Percentiles rank a stretch among this genome's conserved stretches.
Conservation (phyloP, 805 yeast species). For the Candida tallmaniae region DNA sequence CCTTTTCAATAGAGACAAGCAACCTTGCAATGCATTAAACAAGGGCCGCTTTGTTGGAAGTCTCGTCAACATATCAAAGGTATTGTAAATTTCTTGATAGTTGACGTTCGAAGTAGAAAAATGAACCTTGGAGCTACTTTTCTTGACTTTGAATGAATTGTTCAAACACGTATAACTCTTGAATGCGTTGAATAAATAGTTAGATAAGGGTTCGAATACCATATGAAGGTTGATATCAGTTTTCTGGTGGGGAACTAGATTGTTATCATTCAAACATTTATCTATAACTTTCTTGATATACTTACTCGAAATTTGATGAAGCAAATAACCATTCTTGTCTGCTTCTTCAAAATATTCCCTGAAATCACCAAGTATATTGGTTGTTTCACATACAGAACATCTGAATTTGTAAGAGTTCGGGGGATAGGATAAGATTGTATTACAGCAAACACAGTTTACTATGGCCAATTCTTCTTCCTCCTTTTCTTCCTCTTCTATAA, state of each 20-base stretch:
- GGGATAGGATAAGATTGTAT: conserved; percentile 28
- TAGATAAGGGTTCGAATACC: conserved; percentile 48
- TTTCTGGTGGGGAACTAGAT: conserved; percentile 9
- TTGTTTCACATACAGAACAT: conserved; percentile 61
- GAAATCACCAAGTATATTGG: conserved; percentile 24
- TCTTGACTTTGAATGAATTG: conserved; percentile 46
- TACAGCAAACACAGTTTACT: conserved; percentile 36
- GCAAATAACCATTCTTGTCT: not conserved
- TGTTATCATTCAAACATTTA: conserved; percentile 22
- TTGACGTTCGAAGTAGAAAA: conserved; percentile 49
- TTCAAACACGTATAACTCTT: conserved; percentile 46
- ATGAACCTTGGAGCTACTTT: conserved; percentile 24
- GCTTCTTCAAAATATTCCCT: conserved; percentile 6
- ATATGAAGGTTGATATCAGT: conserved; percentile 18
- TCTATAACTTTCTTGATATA: conserved; percentile 30
- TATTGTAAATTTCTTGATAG: conserved; percentile 40
- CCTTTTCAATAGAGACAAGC: conserved; percentile 48
- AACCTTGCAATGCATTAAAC: conserved; percentile 48
- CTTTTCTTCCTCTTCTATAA: conserved; percentile 2
- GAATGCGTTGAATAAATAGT: conserved; percentile 44
- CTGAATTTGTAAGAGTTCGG: conserved; percentile 36
- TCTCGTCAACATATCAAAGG: conserved; percentile 42
- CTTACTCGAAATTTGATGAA: conserved; percentile 24
- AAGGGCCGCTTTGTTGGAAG: conserved; percentile 63
- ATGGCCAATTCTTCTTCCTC: conserved; percentile 11